Base-by-base conservation (phyloP, 2,329 filamentous ascomycete species). In the Epicoccum sorghinum region DNA sequence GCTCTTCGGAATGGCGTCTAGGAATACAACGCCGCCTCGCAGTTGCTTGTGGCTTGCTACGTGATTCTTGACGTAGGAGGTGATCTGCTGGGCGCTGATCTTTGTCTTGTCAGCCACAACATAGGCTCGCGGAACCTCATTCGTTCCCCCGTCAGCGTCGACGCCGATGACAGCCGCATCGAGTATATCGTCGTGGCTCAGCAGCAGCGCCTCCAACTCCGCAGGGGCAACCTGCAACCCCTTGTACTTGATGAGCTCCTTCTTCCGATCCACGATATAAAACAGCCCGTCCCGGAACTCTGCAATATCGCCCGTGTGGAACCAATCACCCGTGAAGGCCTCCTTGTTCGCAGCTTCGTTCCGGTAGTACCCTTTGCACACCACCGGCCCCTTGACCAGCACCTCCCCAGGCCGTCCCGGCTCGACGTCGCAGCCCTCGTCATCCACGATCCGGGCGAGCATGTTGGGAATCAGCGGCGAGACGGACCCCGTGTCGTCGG, bases 181-280 rank as follows among this genome's bases (percentile, higher is more conserved):
- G 1, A 69, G 57, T 4, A 82, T 70, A 3, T 67, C 55, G 1
- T 70, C 67, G 54, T 81, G 77, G 7, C 66, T 69, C 2, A 81
- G 48, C 0, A 82, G 65, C 29, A 79, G 43, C 1, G 72, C 77
- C 65, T 82, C 79, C 1, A 82, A 66, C 52, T 82, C 80, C 0
- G 79, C 78, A 1, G 80, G 80, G 8, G 79, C 76, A 13, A 82
- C 78, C 65, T 82, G 79, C 30, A 80, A 66, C 1, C 79, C 80
- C 58, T 80, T 80, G 47, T 80, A 80, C 58, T 81, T 81, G 62
- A 81, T 80, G 7, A 80, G 65, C 52, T 80, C 76, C 65, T 79
- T 70, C 53, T 71, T 71, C 22, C 75, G 67, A 41, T 79, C 77
- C 1, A 79, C 72, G 40, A 80, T 75, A 38, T 79, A 79, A 44